Conservation (phyloP, 352 stramenopile species). For the Pythium folliculosum region DNA sequence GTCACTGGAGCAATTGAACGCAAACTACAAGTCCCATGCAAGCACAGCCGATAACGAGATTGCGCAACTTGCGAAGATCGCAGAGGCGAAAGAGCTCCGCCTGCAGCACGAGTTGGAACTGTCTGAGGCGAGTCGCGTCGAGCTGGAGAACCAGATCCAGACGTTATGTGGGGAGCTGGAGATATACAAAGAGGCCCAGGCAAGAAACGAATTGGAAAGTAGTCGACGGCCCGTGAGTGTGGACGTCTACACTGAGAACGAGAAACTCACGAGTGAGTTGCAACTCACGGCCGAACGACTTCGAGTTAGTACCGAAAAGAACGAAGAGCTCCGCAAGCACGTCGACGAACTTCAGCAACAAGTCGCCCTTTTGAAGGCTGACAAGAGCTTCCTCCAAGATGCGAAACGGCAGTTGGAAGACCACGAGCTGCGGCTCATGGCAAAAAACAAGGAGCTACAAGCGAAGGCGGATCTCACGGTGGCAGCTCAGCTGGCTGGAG, state of each 20-base stretch:
- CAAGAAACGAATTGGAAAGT: slow-evolving; percentile 27
- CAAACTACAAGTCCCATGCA: slow-evolving; percentile 36
- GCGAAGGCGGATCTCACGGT: slow-evolving; percentile 41
- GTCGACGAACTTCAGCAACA: slow-evolving; percentile 38
- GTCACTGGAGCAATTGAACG: slow-evolving; percentile 28
- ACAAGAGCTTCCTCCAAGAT: slow-evolving; percentile 68
- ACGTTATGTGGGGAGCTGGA: slow-evolving; percentile 47
- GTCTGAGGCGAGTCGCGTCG: slow-evolving; percentile 44
- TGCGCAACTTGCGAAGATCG: slow-evolving; percentile 29
- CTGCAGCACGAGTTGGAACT: slow-evolving; percentile 56
- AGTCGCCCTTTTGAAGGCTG: slow-evolving; percentile 45
- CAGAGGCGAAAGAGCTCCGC: slow-evolving; percentile 39
- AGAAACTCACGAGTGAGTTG: slow-evolving; percentile 37
- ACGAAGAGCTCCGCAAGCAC: slow-evolving; percentile 25
- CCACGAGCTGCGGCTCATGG: slow-evolving; percentile 42
- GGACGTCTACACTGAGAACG: slow-evolving; percentile 38
- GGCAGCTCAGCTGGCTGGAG: slow-evolving; percentile 39
- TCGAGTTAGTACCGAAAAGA: slow-evolving; percentile 9
- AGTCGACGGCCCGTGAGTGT: slow-evolving; percentile 8
- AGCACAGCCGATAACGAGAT: slow-evolving; percentile 38
- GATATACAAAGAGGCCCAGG: slow-evolving; percentile 47
- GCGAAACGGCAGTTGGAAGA: slow-evolving; percentile 58
- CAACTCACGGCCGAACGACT: slow-evolving; percentile 12
- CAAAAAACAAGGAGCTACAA: slow-evolving; percentile 42
- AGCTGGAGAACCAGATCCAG: slow-evolving; percentile 57